Percentiles rank a stretch among this genome's conserved stretches.
These are phyloP conservation scores for Fistulina hepatica DNA, from an alignment of 1,284 basidiomycete species.

Conservation along the genomic window DNA sequence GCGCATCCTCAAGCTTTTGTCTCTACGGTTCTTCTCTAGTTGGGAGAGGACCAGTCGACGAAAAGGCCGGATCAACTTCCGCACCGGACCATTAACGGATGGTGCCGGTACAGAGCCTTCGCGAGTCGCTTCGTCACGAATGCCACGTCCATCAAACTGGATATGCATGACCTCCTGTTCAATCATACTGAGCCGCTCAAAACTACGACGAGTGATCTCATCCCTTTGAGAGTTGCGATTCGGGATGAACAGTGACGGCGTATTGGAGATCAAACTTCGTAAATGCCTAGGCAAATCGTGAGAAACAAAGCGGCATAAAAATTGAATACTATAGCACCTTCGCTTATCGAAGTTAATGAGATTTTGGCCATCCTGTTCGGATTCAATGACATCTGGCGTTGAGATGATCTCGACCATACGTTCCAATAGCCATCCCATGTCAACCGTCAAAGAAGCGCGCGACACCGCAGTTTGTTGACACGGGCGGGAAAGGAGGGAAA, in stretches of 20 bases:
- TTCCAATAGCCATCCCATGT: constrained; percentile 74
- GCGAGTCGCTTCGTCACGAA: constrained; percentile 61
- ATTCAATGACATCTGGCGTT: constrained; percentile 57
- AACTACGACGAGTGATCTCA: constrained; percentile 50
- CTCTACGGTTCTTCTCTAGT: constrained; percentile 69
- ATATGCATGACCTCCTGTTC: constrained; percentile 50
- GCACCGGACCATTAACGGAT: constrained; percentile 27
- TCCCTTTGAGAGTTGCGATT: constrained; percentile 37
- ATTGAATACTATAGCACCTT: constrained; percentile 35
- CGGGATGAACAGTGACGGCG: constrained; percentile 29
- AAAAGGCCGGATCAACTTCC: constrained; percentile 56
- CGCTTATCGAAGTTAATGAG: constrained; percentile 75
- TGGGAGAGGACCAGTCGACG: constrained; percentile 48
- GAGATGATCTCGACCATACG: constrained; percentile 67
- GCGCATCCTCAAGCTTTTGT: constrained; percentile 52
- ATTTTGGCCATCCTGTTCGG: constrained; percentile 36
- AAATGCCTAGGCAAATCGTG: constrained; percentile 38
- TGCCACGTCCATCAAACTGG: constrained; percentile 54
- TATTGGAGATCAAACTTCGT: constrained; percentile 48
- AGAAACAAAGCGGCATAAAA: constrained; percentile 7
- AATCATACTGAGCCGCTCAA: constrained; percentile 63
- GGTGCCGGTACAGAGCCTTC: constrained; percentile 36
- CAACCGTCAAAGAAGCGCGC: constrained; percentile 48
- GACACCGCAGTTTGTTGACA: constrained; percentile 32
- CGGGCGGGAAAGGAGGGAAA: constrained; percentile 42